A percentile compares a stretch with the other conserved stretches of the same genome.
Conservation (phyloP, 306 rosid species). For the Begonia masoniana region DNA sequence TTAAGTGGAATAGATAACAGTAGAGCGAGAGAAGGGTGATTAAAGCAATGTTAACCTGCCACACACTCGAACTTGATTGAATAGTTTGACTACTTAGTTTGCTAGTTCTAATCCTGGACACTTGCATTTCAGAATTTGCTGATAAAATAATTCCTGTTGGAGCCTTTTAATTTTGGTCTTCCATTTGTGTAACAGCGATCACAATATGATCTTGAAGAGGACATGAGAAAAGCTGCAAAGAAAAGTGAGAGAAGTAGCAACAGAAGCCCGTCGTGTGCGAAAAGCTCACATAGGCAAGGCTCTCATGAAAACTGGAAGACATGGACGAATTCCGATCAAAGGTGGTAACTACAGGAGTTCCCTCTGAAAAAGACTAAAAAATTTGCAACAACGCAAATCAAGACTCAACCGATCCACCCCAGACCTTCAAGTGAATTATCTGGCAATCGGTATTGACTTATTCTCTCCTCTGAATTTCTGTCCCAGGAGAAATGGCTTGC, state of each 20-base stretch:
- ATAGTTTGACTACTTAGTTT: too few species aligned
- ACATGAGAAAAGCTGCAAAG: constrained; percentile 42
- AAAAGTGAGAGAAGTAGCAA: constrained; percentile 34
- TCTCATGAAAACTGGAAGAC: constrained; percentile 26
- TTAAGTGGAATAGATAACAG: neutral
- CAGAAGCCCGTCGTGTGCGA: constrained; percentile 35
- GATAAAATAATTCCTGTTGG: neutral
- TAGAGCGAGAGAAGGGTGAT: neutral
- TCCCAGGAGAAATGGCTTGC: too few species aligned
- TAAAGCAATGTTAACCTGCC: too few species aligned
- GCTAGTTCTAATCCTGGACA: too few species aligned
- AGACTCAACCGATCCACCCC: too few species aligned
- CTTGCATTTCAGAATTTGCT: neutral
- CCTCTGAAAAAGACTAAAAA: too few species aligned
- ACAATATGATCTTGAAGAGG: constrained; percentile 78
- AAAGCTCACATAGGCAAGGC: constrained; percentile 15
- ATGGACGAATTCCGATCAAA: neutral
- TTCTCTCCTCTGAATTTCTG: too few species aligned
- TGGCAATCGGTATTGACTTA: too few species aligned
- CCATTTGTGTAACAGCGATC: constrained; percentile 42
- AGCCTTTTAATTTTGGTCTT: constrained; percentile 7
- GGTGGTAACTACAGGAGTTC: too few species aligned
- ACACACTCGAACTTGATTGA: too few species aligned
- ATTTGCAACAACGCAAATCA: too few species aligned
- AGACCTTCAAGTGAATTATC: too few species aligned